Conservation (phyloP, 2,329 filamentous ascomycete genomes). For the Epichloe hybrida region DNA sequence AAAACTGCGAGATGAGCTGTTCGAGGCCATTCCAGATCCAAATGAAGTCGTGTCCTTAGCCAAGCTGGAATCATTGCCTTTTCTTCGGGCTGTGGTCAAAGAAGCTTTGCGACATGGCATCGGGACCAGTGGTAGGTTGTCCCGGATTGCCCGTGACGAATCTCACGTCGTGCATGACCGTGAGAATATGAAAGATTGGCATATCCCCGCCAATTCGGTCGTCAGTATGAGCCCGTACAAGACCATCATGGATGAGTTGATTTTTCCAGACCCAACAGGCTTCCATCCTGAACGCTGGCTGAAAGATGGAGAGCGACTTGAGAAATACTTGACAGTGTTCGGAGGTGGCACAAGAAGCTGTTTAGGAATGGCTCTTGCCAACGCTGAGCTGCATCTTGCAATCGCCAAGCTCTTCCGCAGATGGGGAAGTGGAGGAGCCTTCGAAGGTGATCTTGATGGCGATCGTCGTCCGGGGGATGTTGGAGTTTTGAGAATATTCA, state of each 20-base stretch:
- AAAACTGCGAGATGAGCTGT: slow-evolving; percentile 23
- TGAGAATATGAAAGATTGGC: slow-evolving; percentile 14
- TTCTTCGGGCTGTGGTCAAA: slow-evolving; percentile 36
- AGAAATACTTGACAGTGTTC: slow-evolving; percentile 22
- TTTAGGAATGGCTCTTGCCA: slow-evolving; percentile 24
- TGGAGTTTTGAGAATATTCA: slow-evolving; percentile 21
- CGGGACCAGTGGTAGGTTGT: slow-evolving; percentile 31
- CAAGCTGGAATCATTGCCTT: slow-evolving; percentile 23
- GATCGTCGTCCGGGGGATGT: slow-evolving; percentile 19
- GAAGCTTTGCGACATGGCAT: slow-evolving; percentile 37
- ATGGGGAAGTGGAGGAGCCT: slow-evolving; percentile 22
- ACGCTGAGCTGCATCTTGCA: slow-evolving; percentile 24
- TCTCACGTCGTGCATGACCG: slow-evolving; percentile 17
- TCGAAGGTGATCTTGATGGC: slow-evolving; percentile 16
- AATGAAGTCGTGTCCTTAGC: slow-evolving; percentile 15
- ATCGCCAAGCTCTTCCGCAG: slow-evolving; percentile 24
- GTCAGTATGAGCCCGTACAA: slow-evolving; percentile 25
- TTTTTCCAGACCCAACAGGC: slow-evolving; percentile 19
- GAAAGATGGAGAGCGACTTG: slow-evolving; percentile 16
- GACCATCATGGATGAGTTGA: slow-evolving; percentile 20
- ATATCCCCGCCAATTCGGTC: slow-evolving; percentile 20
- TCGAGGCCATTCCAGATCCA: slow-evolving; percentile 19
- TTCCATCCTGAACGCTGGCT: slow-evolving; percentile 26
- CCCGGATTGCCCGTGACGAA: slow-evolving; percentile 31
- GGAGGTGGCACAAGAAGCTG: slow-evolving; percentile 22